Evolutionary conservation across 2,329 filamentous ascomycete species (phyloP).

Genomic region (Fusarium sp.): DNA sequence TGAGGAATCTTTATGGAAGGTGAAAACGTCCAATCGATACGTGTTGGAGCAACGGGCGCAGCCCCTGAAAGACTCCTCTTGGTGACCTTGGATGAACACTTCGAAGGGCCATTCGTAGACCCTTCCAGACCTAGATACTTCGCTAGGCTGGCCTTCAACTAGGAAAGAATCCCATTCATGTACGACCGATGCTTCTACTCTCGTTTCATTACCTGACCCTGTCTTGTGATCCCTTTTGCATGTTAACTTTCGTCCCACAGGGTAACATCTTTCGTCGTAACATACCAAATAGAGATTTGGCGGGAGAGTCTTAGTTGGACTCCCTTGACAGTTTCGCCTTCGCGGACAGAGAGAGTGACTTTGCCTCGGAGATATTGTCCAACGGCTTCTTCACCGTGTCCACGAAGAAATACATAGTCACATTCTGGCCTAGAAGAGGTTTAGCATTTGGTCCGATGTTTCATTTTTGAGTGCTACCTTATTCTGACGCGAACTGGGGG

Average conservation of each 20-base stretch:
- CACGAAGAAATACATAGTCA: slow-evolving; percentile 3
- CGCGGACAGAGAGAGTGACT: background rate
- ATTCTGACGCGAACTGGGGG: slow-evolving; percentile 1
- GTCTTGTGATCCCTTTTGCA: background rate
- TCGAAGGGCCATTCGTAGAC: slow-evolving; percentile 11
- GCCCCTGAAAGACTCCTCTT: slow-evolving; percentile 8
- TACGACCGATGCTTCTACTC: background rate
- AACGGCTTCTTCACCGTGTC: slow-evolving; percentile 1
- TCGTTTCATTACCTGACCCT: background rate
- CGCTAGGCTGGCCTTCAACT: background rate
- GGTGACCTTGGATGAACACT: slow-evolving; percentile 2
- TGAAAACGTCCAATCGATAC: background rate
- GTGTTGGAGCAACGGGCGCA: slow-evolving; percentile 2
- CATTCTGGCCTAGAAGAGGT: background rate
- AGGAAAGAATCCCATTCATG: slow-evolving; percentile 6
- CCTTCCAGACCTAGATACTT: background rate
- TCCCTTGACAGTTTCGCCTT: background rate
- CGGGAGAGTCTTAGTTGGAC: background rate
- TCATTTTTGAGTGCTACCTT: background rate
- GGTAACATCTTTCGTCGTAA: background rate
- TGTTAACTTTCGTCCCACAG: background rate
- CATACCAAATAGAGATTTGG: background rate
- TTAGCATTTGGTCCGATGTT: background rate
- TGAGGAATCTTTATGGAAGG: background rate
- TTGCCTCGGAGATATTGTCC: slow-evolving; percentile 15